Conservation (phyloP, 768 basidiomycete species). For the Russula earlei region DNA sequence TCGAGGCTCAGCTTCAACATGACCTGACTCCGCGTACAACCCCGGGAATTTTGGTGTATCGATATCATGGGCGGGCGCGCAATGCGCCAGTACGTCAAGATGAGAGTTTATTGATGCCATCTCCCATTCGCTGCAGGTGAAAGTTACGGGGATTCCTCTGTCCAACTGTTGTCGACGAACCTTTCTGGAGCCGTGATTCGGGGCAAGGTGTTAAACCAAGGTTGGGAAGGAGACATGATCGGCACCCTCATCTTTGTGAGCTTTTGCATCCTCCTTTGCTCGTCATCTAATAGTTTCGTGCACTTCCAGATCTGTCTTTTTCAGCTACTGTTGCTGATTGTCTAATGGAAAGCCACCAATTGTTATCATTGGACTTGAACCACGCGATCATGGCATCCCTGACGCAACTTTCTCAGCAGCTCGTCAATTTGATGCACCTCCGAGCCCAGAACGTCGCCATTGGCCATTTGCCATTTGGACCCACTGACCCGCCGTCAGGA, state of each 20-base stretch:
- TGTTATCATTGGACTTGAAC: background rate
- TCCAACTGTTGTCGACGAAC: background rate
- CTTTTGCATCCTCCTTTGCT: background rate
- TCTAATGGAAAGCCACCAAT: background rate
- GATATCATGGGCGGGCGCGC: background rate
- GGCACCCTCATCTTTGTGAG: slow-evolving; percentile 1
- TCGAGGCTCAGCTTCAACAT: background rate
- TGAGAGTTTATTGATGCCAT: background rate
- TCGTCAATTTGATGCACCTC: background rate
- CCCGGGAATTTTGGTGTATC: background rate
- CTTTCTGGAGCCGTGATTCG: background rate
- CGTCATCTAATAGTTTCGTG: background rate
- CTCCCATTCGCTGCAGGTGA: background rate
- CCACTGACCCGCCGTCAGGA: background rate
- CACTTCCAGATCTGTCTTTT: slow-evolving; percentile 9
- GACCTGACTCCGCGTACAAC: background rate
- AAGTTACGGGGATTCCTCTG: background rate
- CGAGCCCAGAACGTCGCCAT: background rate
- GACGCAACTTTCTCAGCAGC: slow-evolving; percentile 10
- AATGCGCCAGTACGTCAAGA: background rate
- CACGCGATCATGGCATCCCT: background rate
- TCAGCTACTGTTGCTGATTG: slow-evolving; percentile 1
- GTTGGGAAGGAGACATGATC: background rate
- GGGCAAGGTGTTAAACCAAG: background rate
- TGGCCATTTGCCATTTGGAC: background rate